These are phyloP conservation scores for Kurtzmaniella fragi DNA, from an alignment of 805 yeast genomes.

Conservation along the genomic window DNA sequence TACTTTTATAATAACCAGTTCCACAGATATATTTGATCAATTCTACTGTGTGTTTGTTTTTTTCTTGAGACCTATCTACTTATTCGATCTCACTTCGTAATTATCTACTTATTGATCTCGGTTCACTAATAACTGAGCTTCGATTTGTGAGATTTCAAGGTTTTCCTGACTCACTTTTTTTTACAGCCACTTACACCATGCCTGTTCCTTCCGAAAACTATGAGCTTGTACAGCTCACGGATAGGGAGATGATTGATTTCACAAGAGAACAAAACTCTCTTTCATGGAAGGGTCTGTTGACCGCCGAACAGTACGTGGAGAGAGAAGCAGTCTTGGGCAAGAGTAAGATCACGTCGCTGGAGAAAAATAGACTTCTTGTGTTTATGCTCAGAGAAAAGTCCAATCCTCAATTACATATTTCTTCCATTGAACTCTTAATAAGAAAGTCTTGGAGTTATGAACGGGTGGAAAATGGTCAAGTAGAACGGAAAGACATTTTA, in stretches of 20 bases:
- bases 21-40: too few species aligned
- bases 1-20: too few species aligned
- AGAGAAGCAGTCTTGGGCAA: conserved; percentile 29
- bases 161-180: too few species aligned
- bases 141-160: too few species aligned
- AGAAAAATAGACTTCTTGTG: conserved; percentile 15
- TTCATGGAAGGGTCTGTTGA: conserved; percentile 34
- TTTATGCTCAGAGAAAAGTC: conserved; percentile 18
- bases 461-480: conserved; percentile 9
- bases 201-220: conserved; percentile 3
- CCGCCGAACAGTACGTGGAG: conserved; percentile 26
- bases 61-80: too few species aligned
- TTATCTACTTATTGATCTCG: too few species aligned
- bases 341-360: conserved; percentile 14
- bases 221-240: conserved; percentile 15
- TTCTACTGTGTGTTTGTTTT: too few species aligned
- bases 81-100: too few species aligned
- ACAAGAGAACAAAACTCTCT: conserved; percentile 30
- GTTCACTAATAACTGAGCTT: too few species aligned
- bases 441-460: conserved; percentile 24
- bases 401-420: conserved; percentile 14
- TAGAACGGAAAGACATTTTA: conserved; percentile 12
- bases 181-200: too few species aligned
- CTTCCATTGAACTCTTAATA: conserved; percentile 32
- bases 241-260: conserved; percentile 19